Evolutionary conservation across 1,284 basidiomycete genomes (phyloP).

Genomic region (Peniophora sp.): DNA sequence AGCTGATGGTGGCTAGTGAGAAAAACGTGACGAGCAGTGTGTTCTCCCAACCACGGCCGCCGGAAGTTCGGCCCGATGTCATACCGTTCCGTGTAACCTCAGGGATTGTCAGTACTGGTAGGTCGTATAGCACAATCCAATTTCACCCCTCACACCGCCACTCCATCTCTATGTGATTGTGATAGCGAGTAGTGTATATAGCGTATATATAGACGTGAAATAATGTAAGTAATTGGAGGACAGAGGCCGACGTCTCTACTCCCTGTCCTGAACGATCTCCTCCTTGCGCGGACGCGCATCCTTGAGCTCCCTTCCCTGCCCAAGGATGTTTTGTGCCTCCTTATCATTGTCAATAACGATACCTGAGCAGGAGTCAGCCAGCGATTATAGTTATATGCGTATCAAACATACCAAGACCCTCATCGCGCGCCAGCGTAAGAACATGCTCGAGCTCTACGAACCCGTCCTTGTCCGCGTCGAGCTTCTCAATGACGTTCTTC

Average conservation of each 20-base stretch:
- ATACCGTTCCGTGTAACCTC: no score
- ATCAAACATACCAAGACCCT: constrained; percentile 55
- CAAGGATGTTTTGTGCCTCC: constrained; percentile 65
- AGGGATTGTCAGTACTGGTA: no score
- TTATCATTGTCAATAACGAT: constrained; percentile 56
- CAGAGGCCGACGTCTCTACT: constrained; percentile 19
- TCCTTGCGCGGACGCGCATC: constrained; percentile 76
- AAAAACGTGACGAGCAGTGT: no score
- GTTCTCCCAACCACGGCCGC: no score
- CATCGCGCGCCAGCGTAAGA: constrained; percentile 70
- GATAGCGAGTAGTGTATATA: neutral
- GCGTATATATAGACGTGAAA: neutral
- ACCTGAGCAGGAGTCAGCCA: constrained; percentile 29
- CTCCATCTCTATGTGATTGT: no score
- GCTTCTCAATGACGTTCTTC: constrained; percentile 83
- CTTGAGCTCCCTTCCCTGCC: constrained; percentile 69
- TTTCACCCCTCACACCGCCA: no score
- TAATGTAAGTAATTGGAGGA: constrained; percentile 2
- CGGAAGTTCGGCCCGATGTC: no score
- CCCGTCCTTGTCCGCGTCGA: constrained; percentile 95
- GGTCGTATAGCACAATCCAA: no score
- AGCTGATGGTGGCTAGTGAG: no score
- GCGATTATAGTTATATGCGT: constrained; percentile 4
- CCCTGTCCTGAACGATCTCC: constrained; percentile 70
- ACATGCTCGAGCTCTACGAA: constrained; percentile 87